Evolutionary conservation across 192 early-diverging fungal genomes (phyloP).

Genomic region (Allomyces arbusculus): DNA sequence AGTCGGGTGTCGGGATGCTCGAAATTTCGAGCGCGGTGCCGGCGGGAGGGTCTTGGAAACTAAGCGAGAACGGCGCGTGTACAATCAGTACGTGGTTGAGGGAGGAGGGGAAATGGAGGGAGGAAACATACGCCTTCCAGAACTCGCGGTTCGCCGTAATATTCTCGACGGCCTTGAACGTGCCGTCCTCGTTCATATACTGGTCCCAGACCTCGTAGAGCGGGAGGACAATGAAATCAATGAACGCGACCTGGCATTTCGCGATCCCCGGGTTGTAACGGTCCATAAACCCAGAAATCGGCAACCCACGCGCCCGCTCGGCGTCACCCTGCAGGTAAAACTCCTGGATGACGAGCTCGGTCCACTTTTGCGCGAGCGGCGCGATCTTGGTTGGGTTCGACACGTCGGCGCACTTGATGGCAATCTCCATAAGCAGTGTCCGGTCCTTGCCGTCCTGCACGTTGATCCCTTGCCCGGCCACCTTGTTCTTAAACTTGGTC

Average conservation of each 20-base stretch:
- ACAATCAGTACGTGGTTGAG: not conserved
- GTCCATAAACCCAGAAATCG: constrained; percentile 34
- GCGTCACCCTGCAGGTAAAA: constrained; percentile 37
- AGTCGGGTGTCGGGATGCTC: not conserved
- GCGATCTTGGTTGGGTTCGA: constrained; percentile 25
- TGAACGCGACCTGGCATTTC: constrained; percentile 41
- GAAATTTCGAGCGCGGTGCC: not conserved
- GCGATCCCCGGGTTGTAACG: constrained; percentile 20
- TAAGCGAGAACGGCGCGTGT: not conserved
- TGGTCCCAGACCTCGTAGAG: constrained; percentile 30
- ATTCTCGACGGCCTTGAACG: constrained; percentile 10
- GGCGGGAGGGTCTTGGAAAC: not conserved
- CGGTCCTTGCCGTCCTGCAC: constrained; percentile 19
- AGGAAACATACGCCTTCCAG: constrained; percentile 10
- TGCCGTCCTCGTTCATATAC: constrained; percentile 16
- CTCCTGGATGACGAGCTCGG: constrained; percentile 33
- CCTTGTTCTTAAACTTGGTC: constrained; percentile 35
- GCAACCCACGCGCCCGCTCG: constrained; percentile 20
- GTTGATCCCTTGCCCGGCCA: constrained; percentile 14
- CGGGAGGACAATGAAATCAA: constrained; percentile 34
- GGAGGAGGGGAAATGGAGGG: not conserved
- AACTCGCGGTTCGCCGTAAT: constrained; percentile 9
- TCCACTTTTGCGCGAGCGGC: constrained; percentile 26
- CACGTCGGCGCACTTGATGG: constrained; percentile 39
- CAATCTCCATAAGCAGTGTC: constrained; percentile 24